phyloP scores from a whole-genome alignment of 345 rosid genomes.

The Populus simonii region DNA sequence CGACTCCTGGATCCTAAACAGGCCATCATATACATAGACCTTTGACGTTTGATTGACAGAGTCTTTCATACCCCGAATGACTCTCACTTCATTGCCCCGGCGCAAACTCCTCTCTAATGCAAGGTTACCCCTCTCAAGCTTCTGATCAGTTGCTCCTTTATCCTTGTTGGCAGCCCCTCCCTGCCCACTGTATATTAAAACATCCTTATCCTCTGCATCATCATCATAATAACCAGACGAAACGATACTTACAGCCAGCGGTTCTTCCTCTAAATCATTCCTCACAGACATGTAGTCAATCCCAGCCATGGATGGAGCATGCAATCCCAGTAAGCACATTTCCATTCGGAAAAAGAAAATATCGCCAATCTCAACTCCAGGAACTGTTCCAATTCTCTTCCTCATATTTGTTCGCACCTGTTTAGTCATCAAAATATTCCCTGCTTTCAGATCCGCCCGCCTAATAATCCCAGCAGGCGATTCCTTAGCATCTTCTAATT shows the following conservation, averaged over 20 bases:
- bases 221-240: constrained; percentile 75
- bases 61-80: constrained; percentile 68
- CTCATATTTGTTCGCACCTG: constrained; percentile 62
- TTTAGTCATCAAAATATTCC: constrained; percentile 52
- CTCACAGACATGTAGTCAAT: constrained; percentile 63
- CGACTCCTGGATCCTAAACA: constrained; percentile 59
- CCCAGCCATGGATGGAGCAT: constrained; percentile 78
- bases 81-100: constrained; percentile 66
- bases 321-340: constrained; percentile 69
- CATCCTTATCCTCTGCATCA: constrained; percentile 57
- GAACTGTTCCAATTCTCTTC: constrained; percentile 67
- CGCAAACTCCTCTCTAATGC: constrained; percentile 71
- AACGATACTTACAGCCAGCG: constrained; percentile 71
- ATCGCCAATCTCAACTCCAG: constrained; percentile 78
- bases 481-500: constrained; percentile 28
- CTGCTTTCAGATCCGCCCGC: constrained; percentile 46
- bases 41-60: constrained; percentile 34
- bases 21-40: constrained; percentile 71
- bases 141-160: constrained; percentile 68
- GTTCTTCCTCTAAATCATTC: constrained; percentile 46
- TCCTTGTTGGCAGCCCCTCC: constrained; percentile 54
- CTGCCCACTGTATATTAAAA: constrained; percentile 70
- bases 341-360: constrained; percentile 79
- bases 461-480: constrained; percentile 5
- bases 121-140: constrained; percentile 86